Conservation (phyloP, 192 early-diverging fungal genomes). For the Dissophora globulifera region DNA sequence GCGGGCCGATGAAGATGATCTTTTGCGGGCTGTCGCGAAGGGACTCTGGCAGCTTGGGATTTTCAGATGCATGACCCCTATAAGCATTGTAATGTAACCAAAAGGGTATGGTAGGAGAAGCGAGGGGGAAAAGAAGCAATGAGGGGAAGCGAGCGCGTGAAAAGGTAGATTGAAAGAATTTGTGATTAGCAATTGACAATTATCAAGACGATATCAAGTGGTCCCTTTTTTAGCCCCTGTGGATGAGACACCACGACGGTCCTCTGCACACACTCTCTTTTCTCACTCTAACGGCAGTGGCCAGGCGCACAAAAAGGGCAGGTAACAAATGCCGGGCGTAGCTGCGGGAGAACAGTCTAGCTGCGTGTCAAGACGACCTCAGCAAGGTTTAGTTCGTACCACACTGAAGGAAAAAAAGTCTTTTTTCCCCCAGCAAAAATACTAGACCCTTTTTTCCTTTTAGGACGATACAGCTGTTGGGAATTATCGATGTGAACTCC, state of each 20-base stretch:
- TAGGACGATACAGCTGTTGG: neutral
- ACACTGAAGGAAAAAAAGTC: no score
- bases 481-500: no score
- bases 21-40: slow-evolving; percentile 82
- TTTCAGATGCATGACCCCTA: slow-evolving; percentile 98
- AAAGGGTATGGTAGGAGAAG: neutral
- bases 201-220: slow-evolving; percentile 10
- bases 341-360: no score
- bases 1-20: slow-evolving; percentile 97
- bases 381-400: no score
- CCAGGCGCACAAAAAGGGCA: no score
- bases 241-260: no score
- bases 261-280: no score
- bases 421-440: slow-evolving; percentile 9
- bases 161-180: no score
- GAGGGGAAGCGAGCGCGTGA: neutral
- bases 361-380: no score
- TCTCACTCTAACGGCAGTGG: no score
- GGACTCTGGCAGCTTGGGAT: slow-evolving; percentile 94
- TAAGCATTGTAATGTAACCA: neutral
- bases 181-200: slow-evolving; percentile 20
- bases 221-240: no score
- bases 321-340: no score
- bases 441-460: slow-evolving; percentile 15
- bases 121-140: neutral